These are phyloP conservation scores for Aristolochia californica DNA, from an alignment of 164 flowering plant species.

Conservation along the genomic window DNA sequence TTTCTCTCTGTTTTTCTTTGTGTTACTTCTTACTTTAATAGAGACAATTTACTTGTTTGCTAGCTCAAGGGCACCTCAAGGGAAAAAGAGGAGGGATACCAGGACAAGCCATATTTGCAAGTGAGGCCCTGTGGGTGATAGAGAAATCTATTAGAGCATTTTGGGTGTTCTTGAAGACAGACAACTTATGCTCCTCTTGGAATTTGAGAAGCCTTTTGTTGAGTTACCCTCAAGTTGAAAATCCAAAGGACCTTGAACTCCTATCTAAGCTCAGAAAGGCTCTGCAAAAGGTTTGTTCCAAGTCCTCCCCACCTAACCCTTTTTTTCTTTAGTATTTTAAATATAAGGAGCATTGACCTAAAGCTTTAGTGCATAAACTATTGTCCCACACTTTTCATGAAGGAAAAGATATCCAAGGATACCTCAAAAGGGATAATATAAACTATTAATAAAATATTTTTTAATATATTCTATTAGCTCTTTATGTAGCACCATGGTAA, in stretches of 20 bases:
- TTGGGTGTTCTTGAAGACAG: constrained; percentile 28
- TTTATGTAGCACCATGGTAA: background rate
- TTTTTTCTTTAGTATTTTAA: too few species aligned
- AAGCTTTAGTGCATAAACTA: too few species aligned
- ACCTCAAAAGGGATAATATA: background rate
- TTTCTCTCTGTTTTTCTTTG: too few species aligned
- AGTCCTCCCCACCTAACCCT: too few species aligned
- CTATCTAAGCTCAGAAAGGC: constrained; percentile 21
- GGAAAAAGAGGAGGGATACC: background rate
- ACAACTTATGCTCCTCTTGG: constrained; percentile 29
- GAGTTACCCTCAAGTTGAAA: constrained; percentile 33
- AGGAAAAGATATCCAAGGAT: background rate
- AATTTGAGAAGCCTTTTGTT: constrained; percentile 15
- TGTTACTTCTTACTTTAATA: background rate
- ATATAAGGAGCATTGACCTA: too few species aligned
- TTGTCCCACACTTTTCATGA: too few species aligned
- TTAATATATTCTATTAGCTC: background rate
- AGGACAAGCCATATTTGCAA: constrained; percentile 1
- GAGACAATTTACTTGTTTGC: background rate
- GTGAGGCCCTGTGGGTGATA: background rate
- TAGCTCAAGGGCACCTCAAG: background rate
- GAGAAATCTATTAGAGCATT: background rate
- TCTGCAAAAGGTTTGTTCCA: background rate
- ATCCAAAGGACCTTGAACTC: constrained; percentile 40
- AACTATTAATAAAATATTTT: background rate